Base-by-base conservation (phyloP, 768 basidiomycete genomes). In the Cystofilobasidium bisporidii region DNA sequence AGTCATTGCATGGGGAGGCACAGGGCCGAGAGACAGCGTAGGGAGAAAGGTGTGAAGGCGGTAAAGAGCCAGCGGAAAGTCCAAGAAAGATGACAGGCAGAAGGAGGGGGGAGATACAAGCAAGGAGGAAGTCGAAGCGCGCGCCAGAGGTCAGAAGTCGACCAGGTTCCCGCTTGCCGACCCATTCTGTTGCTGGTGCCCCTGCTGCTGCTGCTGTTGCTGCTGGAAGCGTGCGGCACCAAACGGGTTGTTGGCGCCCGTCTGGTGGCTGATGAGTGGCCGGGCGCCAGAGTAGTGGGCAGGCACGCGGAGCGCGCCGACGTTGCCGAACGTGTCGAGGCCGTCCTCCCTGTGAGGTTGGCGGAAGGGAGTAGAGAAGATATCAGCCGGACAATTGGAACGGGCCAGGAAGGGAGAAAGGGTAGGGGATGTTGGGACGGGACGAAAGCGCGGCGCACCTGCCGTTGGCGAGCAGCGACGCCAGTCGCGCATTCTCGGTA, bases 251-350 rank as follows among this genome's bases (percentile, higher is more conserved):
- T 76, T 76, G 5, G 62, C 71, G 5, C 74, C 75, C 18, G 73
- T 74, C 60, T 78, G 75, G 68, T 76, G 76, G 0, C 73, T 65
- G 11, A 76, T 74, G 63, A 75, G 28, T 20, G 74, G 60, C 65
- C 74, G 75, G 1, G 71, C 72, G 28, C 32, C 28, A 10, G 12
- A 26, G 48, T 65, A 60, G 41, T 85, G 81, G 66, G 74, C 87
- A 89, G 73, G 73, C 70, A 78, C 81, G 69, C 92, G 83, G 70
- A 94, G 75, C 61, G 80, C 70, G 24, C 94, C 94, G 38, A 84
- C 72, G 76, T 98, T 99, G 61, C 94, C 94, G 74, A 97, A 98
- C 63, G 94, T 94, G 78, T 99, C 96, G 75, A 88, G 80, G 1
- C 96, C 94, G 72, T 89, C 91, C 65, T 96, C 93, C 32, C 81